phyloP scores from a whole-genome alignment of 371 early-diverging fungal genomes.

The Saksenaea oblongispora region DNA sequence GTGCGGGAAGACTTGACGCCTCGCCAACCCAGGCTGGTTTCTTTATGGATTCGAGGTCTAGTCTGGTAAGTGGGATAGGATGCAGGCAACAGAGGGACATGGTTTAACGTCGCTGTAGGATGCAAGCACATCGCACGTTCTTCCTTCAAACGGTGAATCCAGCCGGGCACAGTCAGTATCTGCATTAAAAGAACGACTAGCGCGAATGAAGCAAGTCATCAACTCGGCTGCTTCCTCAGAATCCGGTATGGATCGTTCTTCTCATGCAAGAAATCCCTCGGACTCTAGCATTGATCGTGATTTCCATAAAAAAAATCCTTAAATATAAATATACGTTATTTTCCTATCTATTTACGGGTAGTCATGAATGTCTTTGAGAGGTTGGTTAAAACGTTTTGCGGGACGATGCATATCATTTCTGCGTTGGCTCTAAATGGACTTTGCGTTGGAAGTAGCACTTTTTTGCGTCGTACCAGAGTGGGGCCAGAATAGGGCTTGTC shows the following conservation, averaged over 20 bases:
- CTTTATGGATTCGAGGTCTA: neutral
- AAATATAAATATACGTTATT: no score
- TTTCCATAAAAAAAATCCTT: no score
- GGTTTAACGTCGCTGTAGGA: neutral
- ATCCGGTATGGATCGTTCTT: neutral
- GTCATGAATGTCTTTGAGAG: no score
- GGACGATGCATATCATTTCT: no score
- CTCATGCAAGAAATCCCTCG: neutral
- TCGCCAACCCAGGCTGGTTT: neutral
- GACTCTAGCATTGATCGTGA: no score
- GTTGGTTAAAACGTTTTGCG: no score
- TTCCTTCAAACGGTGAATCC: constrained; percentile 18
- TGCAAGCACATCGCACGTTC: neutral
- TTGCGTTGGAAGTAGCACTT: no score
- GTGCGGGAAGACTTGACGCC: neutral
- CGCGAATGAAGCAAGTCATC: constrained; percentile 54
- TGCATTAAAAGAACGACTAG: constrained; percentile 60
- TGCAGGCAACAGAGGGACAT: neutral
- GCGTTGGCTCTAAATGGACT: no score
- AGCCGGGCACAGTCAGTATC: constrained; percentile 55
- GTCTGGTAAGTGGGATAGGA: neutral
- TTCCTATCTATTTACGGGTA: no score
- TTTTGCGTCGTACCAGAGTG: no score
- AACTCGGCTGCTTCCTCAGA: constrained; percentile 27
- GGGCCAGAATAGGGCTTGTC: no score